Conservation (phyloP, 495 filamentous ascomycete genomes). For the Talaromyces trachyspermus region DNA sequence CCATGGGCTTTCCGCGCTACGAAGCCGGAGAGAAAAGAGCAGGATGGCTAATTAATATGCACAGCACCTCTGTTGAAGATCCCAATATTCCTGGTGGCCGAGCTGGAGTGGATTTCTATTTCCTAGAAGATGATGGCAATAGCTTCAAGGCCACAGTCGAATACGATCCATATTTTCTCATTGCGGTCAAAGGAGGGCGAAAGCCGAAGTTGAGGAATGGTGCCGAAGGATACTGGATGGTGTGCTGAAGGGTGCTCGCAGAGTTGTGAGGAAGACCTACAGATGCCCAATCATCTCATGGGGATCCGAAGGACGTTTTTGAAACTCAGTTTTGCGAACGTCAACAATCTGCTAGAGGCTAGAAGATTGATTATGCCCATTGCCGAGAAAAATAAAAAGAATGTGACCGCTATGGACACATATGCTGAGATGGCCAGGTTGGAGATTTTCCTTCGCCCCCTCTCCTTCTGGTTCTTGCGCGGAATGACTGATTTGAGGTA, state of each 20-base stretch:
- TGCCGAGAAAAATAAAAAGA: conserved; percentile 94
- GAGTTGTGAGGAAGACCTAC: conserved; percentile 88
- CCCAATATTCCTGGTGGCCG: conserved; percentile 72
- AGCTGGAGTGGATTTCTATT: conserved; percentile 93
- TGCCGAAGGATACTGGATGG: conserved; percentile 78
- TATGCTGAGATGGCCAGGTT: conserved; percentile 94
- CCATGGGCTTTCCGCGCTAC: conserved; percentile 86
- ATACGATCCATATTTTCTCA: conserved; percentile 93
- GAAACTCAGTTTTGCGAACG: conserved; percentile 79
- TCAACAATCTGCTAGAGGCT: conserved; percentile 73
- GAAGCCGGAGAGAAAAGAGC: conserved; percentile 78
- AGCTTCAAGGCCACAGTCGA: conserved; percentile 96
- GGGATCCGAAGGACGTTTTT: conserved; percentile 84
- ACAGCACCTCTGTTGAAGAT: conserved; percentile 81
- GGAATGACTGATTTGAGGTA: too few species aligned
- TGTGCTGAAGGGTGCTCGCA: conserved; percentile 66
- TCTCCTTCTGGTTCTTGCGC: too few species aligned
- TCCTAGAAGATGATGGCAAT: conserved; percentile 84
- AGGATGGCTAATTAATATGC: conserved; percentile 94
- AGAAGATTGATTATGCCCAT: conserved; percentile 78
- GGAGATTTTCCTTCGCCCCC: too few species aligned
- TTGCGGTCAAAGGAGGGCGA: conserved; percentile 79
- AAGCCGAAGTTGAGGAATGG: conserved; percentile 98
- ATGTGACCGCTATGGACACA: conserved; percentile 91
- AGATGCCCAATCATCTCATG: conserved; percentile 92